Evolutionary conservation across 345 rosid species (phyloP), one percentile per base, ranked within the genome.

Genomic region (Dipteronia sinensis): DNA sequence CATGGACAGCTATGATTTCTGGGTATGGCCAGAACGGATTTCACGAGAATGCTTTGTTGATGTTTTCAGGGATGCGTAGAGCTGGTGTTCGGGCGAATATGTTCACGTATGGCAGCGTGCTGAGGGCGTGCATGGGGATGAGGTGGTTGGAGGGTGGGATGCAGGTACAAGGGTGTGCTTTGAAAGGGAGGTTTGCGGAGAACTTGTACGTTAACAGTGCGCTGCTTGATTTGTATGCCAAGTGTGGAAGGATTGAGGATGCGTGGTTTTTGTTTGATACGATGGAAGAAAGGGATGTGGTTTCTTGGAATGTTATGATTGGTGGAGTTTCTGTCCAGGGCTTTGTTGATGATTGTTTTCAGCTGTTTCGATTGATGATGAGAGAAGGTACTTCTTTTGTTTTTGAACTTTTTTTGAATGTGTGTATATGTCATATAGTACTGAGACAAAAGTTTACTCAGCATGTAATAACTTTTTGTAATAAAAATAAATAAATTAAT

Each of bases 1-100:
- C 98, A 23, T 93, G 94, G 98, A 91, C 91, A 1, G 90, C 84
- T 49, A 86, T 91, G 89, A 82, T 93, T 77, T 83, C 88, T 4
- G 90, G 91, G 15, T 90, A 75, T 71, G 75, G 85, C 38, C 84
- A 78, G 29, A 47, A 73, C 23, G 86, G 84, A 47, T 59, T 10
- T 65, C 77, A 55, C 62, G 73, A 74, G 71, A 42, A 80, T 42
- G 89, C 87, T 4, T 72, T 93, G 68, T n/a, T 67, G 20, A 64
- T 83, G 77, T 90, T 88, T 70, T 67, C 29, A 40, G 79, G 80
- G 65, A 90, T 93, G 97, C 82, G 67, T 17, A 59, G 73, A 77
- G 89, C 80, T 1, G 78, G 91, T 69, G 67, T 85, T 67, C 84
- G 79, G 77, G 86, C 86, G 61, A 91, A 90, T 77, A 70, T 77